Conservation (phyloP, 371 early-diverging fungal species). For the Cokeromyces recurvatus region DNA sequence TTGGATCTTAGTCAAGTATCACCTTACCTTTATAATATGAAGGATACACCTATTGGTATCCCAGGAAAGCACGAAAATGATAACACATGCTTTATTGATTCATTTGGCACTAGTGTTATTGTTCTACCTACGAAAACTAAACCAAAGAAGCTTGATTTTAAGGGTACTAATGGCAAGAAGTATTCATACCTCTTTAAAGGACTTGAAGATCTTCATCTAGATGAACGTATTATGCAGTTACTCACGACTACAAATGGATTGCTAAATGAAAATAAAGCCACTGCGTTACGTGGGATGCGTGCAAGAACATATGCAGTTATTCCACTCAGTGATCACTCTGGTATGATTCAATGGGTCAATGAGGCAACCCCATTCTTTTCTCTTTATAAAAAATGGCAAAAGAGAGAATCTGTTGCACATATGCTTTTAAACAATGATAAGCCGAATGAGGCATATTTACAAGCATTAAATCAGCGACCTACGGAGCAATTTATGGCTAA, state of each 20-base stretch:
- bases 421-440: slow-evolving; percentile 22
- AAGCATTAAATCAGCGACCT: slow-evolving; percentile 19
- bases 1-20: slow-evolving; percentile 58
- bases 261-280: slow-evolving; percentile 46
- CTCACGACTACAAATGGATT: slow-evolving; percentile 69
- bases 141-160: slow-evolving; percentile 82
- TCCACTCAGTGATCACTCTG: slow-evolving; percentile 89
- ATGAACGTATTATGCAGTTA: slow-evolving; percentile 88
- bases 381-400: slow-evolving; percentile 53
- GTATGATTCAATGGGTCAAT: slow-evolving; percentile 97
- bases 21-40: slow-evolving; percentile 54
- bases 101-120: slow-evolving; percentile 56
- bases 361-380: slow-evolving; percentile 71
- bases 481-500: slow-evolving; percentile 43
- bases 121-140: slow-evolving; percentile 83
- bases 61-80: slow-evolving; percentile 48
- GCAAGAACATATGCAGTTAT: slow-evolving; percentile 91
- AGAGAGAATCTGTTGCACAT: slow-evolving; percentile 44
- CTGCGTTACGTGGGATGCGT: slow-evolving; percentile 45
- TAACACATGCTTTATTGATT: slow-evolving; percentile 38
- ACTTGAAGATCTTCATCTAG: slow-evolving; percentile 90
- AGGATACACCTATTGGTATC: slow-evolving; percentile 55
- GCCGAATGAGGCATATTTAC: slow-evolving; percentile 22
- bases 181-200: slow-evolving; percentile 86
- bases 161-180: slow-evolving; percentile 69